Evolutionary conservation across 2,329 filamentous ascomycete species (phyloP), one percentile per base, ranked within the genome.

Genomic region (Grosmannia serpens): DNA sequence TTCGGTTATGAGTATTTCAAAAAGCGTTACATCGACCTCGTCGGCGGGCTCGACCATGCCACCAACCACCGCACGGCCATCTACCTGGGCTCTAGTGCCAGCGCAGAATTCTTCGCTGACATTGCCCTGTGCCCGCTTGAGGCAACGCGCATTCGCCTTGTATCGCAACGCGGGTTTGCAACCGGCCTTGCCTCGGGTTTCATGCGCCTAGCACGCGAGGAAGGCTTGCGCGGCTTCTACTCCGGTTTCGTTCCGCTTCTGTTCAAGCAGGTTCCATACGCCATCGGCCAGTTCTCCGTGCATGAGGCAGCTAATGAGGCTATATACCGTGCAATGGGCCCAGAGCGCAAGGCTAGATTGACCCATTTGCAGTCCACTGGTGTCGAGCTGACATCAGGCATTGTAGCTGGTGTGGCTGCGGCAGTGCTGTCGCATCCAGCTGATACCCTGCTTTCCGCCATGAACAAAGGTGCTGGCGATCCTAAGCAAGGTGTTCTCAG

Each of bases 1-100:
- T 88, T 88, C 68, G 89, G 89, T 68, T 95, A 95, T 76, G 89
- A 95, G 76, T 89, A 90, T 80, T 95, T 95, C 86, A 95, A 95
- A 82, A 87, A 92, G 76, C 83, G 87, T 73, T 86, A 82, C 71
- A 91, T 95, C 74, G 82, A 86, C 72, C 67, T 82, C 60, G 75
- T 88, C 61, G 89, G 77, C 51, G 76, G 75, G 0, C 73, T 74
- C 35, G 75, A 77, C 31, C 69, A 66, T 60, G 77, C 77, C 46
- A 73, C 74, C 24, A 62, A 67, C 15, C 67, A 70, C 61, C 75
- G 78, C 63, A 81, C 77, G 3, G 74, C 75, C 62, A 74, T 95
- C 70, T 94, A 94, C 77, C 83, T 92, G 59, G 82, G 80, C 64
- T 84, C 85, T 58, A 84, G 82, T 69, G 85, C 86, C 24, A 80